Evolutionary conservation across 1,284 basidiomycete species (phyloP).

Genomic region (Cerrena zonata): DNA sequence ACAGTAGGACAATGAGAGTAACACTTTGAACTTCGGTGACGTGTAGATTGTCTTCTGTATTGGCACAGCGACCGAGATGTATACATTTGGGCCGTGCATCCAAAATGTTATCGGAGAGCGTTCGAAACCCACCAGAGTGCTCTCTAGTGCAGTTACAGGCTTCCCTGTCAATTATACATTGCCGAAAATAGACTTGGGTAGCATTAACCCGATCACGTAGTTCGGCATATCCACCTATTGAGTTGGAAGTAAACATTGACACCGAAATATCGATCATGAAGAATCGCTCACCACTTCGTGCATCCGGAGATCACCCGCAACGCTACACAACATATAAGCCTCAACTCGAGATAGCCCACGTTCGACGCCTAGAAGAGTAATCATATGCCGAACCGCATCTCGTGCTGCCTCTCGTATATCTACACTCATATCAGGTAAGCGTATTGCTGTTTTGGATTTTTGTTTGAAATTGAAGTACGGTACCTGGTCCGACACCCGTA

Average conservation of each 20-base stretch:
- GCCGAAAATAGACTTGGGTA: constrained; percentile 36
- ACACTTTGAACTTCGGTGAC: too few species aligned
- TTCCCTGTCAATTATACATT: constrained; percentile 3
- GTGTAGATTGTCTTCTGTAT: too few species aligned
- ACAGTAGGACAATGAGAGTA: too few species aligned
- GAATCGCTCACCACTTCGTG: constrained; percentile 51
- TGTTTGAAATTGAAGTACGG: constrained; percentile 4
- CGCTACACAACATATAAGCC: constrained; percentile 60
- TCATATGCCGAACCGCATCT: constrained; percentile 52
- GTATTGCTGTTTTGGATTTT: not conserved
- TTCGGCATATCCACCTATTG: constrained; percentile 62
- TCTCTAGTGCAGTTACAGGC: too few species aligned
- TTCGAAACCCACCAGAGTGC: too few species aligned
- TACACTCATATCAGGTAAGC: constrained; percentile 8
- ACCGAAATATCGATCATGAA: not conserved
- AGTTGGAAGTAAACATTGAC: constrained; percentile 1
- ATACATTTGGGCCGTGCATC: too few species aligned
- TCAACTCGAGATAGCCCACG: constrained; percentile 37
- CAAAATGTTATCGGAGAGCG: too few species aligned
- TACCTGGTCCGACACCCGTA: constrained; percentile 47
- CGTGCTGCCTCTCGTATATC: constrained; percentile 52
- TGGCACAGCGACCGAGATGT: too few species aligned
- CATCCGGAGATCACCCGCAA: constrained; percentile 52
- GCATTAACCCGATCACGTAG: constrained; percentile 51
- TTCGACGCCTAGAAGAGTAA: constrained; percentile 41